Evolutionary conservation across 2,329 filamentous ascomycete genomes (phyloP).

Genomic region (Pseudogymnoascus sp.): DNA sequence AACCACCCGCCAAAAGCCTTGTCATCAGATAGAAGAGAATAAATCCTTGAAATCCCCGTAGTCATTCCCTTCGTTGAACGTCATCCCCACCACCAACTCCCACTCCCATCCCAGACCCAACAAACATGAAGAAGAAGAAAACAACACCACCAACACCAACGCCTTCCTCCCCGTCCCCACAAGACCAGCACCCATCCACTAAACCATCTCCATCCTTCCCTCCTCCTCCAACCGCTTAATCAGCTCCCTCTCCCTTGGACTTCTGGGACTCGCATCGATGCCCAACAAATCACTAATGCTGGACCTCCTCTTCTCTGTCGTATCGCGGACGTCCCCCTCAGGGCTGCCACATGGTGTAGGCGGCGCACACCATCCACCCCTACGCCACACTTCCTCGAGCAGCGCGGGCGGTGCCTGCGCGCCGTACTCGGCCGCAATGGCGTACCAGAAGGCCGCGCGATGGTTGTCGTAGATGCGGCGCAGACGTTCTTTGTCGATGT

Average conservation of each 20-base stretch:
- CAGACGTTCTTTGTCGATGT: conserved; percentile 59
- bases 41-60: background rate
- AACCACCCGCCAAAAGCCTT: background rate
- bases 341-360: conserved; percentile 32
- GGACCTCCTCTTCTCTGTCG: conserved; percentile 25
- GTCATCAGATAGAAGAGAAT: background rate
- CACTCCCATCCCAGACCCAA: background rate
- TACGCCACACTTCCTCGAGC: conserved; percentile 63
- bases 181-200: background rate
- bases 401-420: conserved; percentile 53
- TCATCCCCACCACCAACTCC: background rate
- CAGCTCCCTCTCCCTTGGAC: conserved; percentile 51
- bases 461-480: conserved; percentile 64
- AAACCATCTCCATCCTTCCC: conserved; percentile 15
- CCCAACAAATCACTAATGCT: conserved; percentile 58
- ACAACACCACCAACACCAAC: background rate
- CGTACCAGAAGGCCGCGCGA: conserved; percentile 65
- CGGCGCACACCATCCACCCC: conserved; percentile 30
- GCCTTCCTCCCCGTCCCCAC: background rate
- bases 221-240: conserved; percentile 50
- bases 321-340: conserved; percentile 19
- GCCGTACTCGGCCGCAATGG: conserved; percentile 67
- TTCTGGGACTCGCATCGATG: conserved; percentile 52
- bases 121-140: background rate
- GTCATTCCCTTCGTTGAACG: background rate